Percentiles rank a stretch among this genome's conserved stretches.
These are phyloP conservation scores for Fusarium marasasianum DNA, from an alignment of 2,329 filamentous ascomycete species.

Conservation along the genomic window DNA sequence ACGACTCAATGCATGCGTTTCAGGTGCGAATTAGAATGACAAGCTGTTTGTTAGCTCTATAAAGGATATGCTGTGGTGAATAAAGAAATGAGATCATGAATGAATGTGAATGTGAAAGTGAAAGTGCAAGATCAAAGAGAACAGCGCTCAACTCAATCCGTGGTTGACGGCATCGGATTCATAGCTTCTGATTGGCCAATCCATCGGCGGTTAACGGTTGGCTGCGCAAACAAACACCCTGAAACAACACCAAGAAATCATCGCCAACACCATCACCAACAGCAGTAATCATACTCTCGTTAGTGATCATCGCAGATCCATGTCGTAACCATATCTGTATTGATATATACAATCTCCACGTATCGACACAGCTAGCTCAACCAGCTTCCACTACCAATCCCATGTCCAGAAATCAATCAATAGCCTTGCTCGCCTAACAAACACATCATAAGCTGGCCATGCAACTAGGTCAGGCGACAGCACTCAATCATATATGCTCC, in stretches of 20 bases:
- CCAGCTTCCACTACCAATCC: slow-evolving; percentile 4
- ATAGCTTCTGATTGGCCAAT: slow-evolving; percentile 4
- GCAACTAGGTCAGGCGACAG: slow-evolving; percentile 3
- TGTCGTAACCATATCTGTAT: slow-evolving; percentile 34
- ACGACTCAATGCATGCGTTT: neutral
- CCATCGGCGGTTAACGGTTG: slow-evolving; percentile 6
- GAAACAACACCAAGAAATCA: neutral
- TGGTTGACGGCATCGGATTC: neutral
- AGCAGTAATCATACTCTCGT: neutral
- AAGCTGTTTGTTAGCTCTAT: neutral
- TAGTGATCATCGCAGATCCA: neutral
- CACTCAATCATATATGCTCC: slow-evolving; percentile 36
- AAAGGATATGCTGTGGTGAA: neutral
- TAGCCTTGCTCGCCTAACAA: slow-evolving; percentile 28
- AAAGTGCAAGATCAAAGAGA: neutral
- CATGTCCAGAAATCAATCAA: slow-evolving; percentile 36
- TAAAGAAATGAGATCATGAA: neutral
- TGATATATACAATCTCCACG: slow-evolving; percentile 36
- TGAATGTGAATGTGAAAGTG: neutral
- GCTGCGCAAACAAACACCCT: neutral
- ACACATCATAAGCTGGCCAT: slow-evolving; percentile 33
- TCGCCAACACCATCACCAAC: neutral
- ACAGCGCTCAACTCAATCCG: neutral
- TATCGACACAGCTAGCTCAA: slow-evolving; percentile 9
- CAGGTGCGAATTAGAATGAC: neutral